phyloP scores from a whole-genome alignment of 2,329 filamentous ascomycete genomes.

The Xylaria arbuscula region DNA sequence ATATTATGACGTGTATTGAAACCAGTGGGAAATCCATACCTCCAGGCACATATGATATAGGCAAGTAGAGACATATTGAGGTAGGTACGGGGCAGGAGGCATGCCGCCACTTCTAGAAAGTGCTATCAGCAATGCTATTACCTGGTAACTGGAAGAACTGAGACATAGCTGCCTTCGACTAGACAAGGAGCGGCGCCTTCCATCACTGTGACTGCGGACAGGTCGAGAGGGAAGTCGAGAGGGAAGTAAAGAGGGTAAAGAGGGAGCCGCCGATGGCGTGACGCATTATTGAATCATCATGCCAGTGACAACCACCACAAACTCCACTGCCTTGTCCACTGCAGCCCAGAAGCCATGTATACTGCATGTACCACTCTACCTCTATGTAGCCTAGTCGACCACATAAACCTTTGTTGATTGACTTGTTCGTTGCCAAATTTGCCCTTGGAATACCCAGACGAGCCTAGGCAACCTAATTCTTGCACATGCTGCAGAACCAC shows the following conservation, averaged over 20 bases:
- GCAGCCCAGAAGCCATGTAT: conserved; percentile 11
- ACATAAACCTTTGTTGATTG: conserved; percentile 17
- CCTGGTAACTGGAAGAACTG: conserved; percentile 22
- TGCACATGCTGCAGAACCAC: conserved; percentile 14
- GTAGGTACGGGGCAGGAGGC: neutral
- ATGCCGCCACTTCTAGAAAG: neutral
- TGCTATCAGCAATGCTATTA: conserved; percentile 3
- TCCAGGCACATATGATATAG: neutral
- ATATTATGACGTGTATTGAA: conserved; percentile 1
- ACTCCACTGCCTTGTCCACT: conserved; percentile 17
- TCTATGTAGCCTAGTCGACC: neutral
- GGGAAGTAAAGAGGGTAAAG: too few species aligned
- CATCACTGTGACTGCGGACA: conserved; percentile 35
- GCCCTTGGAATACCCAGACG: neutral
- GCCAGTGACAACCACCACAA: conserved; percentile 37
- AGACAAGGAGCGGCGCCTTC: conserved; percentile 12
- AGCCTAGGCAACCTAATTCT: conserved; percentile 3
- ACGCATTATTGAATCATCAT: conserved; percentile 47
- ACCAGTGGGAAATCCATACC: neutral
- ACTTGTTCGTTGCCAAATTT: neutral
- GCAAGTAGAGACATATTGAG: neutral
- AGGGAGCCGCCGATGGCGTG: conserved; percentile 46
- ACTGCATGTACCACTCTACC: conserved; percentile 1
- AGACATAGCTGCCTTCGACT: conserved; percentile 11
- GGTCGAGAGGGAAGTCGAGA: conserved; percentile 9